Evolutionary conservation across 164 flowering plant species (phyloP).

Genomic region (Annona squamosa): DNA sequence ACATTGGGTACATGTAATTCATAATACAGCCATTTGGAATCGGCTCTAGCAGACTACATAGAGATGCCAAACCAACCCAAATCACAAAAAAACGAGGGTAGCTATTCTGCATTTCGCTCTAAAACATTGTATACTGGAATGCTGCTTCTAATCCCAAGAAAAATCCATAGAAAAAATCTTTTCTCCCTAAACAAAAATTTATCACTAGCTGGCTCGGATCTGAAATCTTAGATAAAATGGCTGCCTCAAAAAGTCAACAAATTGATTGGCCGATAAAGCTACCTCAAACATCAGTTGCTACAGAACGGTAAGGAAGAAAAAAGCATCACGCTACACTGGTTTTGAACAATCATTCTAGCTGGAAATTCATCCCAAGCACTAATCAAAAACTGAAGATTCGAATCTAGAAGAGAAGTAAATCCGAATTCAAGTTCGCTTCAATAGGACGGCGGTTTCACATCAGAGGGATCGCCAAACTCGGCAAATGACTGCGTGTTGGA

Average conservation of each 20-base stretch:
- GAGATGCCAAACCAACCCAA: conserved; percentile 44
- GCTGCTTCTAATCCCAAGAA: conserved; percentile 9
- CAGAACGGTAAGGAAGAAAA: background rate
- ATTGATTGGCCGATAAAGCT: background rate
- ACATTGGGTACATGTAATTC: conserved; percentile 98
- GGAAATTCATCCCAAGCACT: background rate
- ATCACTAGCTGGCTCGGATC: background rate
- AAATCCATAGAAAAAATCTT: conserved; percentile 1
- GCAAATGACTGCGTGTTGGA: background rate
- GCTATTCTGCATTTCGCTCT: conserved; percentile 44
- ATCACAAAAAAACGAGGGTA: conserved; percentile 28
- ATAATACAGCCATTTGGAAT: conserved; percentile 73
- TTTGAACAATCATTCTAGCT: background rate
- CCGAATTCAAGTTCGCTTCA: background rate
- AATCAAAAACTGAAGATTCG: background rate
- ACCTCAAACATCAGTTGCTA: background rate
- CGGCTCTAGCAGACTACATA: conserved; percentile 60
- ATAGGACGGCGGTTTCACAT: background rate
- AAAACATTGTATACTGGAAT: conserved; percentile 34
- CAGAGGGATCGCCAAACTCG: background rate
- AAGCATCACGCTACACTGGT: background rate
- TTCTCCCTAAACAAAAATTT: background rate
- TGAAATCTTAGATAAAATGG: background rate
- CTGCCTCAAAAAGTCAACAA: background rate
- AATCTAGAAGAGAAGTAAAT: background rate